Evolutionary conservation across 148 eudicot species (phyloP), one percentile per base, ranked within the genome.

Genomic region (Nepenthes mirabilis): DNA sequence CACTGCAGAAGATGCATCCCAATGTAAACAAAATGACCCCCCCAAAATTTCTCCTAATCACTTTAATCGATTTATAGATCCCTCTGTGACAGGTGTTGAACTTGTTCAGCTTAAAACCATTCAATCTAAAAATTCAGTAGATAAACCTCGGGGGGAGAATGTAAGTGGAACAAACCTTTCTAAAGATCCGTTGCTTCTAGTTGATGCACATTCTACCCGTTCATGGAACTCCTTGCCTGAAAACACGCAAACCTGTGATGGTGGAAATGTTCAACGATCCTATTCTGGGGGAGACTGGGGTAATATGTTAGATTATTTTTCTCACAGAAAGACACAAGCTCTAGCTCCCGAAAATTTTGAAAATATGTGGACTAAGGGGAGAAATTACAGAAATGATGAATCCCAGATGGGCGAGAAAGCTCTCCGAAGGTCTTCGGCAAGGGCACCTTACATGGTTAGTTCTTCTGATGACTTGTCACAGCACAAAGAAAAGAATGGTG

Each of bases 281-380:
- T 61, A 56, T 11, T 84, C 95, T 56, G 97, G 89, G 59, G 91
- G 81, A 58, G 83, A 84, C 73, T 84, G 91, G 97, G 89, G 81
- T 68, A 87, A 82, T 65, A 72, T 63, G 79, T 60, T 89, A 65
- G 99, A 89, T 67, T 62, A 79, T 80, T 48, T 86, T 62, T 77
- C 89, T 60, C 82, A 76, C 47, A 76, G 73, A 66, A 89, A 93
- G 63, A 89, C 85, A 47, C 77, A 82, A 75, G 84, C 86, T 61
- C 84, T 86, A 78, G 84, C 97, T 73, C 99, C 97, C 36, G 91
- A 89, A 59, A 75, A 93, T 81, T 74, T 86, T 69, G 99, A 89
- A 64, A 89, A 89, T 69, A 82, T 89, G 97, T 93, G 99, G 99
- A 65, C 99, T 10, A 89, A 86, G 73, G 97, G 99, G 14, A 82